phyloP scores from a whole-genome alignment of 495 filamentous ascomycete genomes.

The Podospora fimiseda region DNA sequence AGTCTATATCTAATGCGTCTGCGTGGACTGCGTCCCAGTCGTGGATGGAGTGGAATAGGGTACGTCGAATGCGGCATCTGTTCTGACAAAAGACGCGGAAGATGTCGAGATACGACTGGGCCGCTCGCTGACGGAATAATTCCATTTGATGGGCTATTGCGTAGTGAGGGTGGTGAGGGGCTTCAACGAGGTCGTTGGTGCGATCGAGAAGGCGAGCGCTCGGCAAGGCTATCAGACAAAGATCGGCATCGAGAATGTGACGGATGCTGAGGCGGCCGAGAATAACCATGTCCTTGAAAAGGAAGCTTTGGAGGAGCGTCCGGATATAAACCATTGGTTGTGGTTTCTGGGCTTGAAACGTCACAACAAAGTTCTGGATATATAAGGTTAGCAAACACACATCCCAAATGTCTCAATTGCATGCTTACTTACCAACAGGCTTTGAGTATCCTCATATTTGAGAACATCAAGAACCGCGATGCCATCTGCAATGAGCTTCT shows the following conservation, averaged over 20 bases:
- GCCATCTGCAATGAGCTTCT: slow-evolving; percentile 65
- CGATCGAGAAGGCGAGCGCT: slow-evolving; percentile 63
- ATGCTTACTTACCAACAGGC: slow-evolving; percentile 50
- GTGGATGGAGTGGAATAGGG: slow-evolving; percentile 69
- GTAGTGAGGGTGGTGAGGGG: slow-evolving; percentile 68
- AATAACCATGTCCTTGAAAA: slow-evolving; percentile 64
- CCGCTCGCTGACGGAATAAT: slow-evolving; percentile 66
- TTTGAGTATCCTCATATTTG: slow-evolving; percentile 60
- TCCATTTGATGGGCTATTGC: slow-evolving; percentile 74
- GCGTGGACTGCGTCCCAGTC: slow-evolving; percentile 83
- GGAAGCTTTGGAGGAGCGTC: slow-evolving; percentile 66
- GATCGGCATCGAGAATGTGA: slow-evolving; percentile 70
- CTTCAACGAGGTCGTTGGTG: slow-evolving; percentile 66
- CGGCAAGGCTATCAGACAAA: slow-evolving; percentile 70
- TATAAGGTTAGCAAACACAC: neutral
- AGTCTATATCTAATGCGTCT: slow-evolving; percentile 75
- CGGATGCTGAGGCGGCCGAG: slow-evolving; percentile 61
- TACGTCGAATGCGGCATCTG: slow-evolving; percentile 75
- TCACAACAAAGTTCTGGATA: slow-evolving; percentile 63
- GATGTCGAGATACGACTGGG: slow-evolving; percentile 73
- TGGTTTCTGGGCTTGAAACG: slow-evolving; percentile 70
- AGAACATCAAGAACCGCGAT: slow-evolving; percentile 63
- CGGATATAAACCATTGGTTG: slow-evolving; percentile 80
- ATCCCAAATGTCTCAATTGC: neutral
- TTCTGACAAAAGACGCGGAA: slow-evolving; percentile 84